These are phyloP conservation scores for Penicillium turbatum DNA, from an alignment of 495 filamentous ascomycete species.

Conservation along the genomic window DNA sequence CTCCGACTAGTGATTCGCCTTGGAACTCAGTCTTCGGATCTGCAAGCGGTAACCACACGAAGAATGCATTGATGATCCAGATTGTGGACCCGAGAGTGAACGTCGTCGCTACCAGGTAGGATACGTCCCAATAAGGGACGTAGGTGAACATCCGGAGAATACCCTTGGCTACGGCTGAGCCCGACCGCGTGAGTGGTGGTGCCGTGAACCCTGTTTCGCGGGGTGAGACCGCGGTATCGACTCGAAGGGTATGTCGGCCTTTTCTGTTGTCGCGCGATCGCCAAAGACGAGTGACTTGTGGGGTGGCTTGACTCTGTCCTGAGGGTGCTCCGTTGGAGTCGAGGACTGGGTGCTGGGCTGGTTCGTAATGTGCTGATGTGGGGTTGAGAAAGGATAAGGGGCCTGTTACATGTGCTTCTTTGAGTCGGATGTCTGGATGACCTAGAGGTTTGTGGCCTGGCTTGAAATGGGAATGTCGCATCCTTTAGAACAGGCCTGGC, in stretches of 20 bases:
- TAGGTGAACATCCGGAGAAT: constrained; percentile 52
- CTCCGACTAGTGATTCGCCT: constrained; percentile 46
- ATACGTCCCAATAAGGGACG: constrained; percentile 66
- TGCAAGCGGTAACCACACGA: constrained; percentile 58
- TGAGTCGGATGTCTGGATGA: constrained; percentile 12
- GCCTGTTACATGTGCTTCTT: constrained; percentile 17
- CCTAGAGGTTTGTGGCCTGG: constrained; percentile 15
- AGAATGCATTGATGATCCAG: constrained; percentile 68
- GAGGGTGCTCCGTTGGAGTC: not conserved
- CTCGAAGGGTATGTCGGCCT: constrained; percentile 56
- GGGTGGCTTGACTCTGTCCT: constrained; percentile 2
- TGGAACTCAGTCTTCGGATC: constrained; percentile 52
- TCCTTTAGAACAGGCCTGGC: constrained; percentile 3
- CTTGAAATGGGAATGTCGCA: constrained; percentile 18
- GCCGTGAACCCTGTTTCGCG: constrained; percentile 24
- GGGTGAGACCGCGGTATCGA: constrained; percentile 31
- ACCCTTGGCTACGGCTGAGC: constrained; percentile 36
- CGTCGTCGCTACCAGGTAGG: constrained; percentile 58
- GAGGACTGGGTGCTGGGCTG: not conserved
- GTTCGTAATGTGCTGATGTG: constrained; percentile 17
- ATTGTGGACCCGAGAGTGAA: constrained; percentile 62
- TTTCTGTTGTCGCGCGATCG: constrained; percentile 70
- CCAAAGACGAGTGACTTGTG: constrained; percentile 44
- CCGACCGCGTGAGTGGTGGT: constrained; percentile 43
- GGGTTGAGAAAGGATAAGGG: constrained; percentile 24